phyloP scores from a whole-genome alignment of 2,329 filamentous ascomycete genomes.

The Phyllosticta citribraziliensis region DNA sequence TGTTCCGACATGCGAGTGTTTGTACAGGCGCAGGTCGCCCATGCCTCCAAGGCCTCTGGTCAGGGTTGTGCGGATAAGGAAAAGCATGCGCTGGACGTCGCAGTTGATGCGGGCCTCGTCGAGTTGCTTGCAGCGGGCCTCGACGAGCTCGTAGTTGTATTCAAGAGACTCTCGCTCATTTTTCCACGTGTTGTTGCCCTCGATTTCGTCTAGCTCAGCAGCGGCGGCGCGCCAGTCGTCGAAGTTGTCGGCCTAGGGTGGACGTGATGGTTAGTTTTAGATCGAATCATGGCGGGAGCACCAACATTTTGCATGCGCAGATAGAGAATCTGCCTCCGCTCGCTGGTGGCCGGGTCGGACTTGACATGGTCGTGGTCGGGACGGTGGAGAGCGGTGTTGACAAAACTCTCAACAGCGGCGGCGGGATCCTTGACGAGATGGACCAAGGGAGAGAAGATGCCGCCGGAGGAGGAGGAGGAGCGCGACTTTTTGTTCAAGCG shows the following conservation, averaged over 20 bases:
- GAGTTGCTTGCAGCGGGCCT: conserved; percentile 59
- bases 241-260: conserved; percentile 52
- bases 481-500: conserved; percentile 1
- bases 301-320: conserved; percentile 52
- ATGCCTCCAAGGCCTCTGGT: conserved; percentile 77
- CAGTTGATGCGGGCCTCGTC: conserved; percentile 62
- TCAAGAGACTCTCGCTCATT: conserved; percentile 53
- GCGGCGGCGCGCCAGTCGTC: conserved; percentile 69
- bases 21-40: conserved; percentile 73
- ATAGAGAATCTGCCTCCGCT: conserved; percentile 50
- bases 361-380: not conserved
- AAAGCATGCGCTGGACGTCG: conserved; percentile 68
- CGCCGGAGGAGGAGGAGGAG: conserved; percentile 12
- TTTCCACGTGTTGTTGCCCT: conserved; percentile 79
- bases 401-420: conserved; percentile 16
- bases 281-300: not conserved
- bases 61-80: conserved; percentile 68
- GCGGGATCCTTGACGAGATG: conserved; percentile 27
- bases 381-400: conserved; percentile 30
- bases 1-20: conserved; percentile 74
- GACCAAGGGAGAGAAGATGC: conserved; percentile 26
- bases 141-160: conserved; percentile 62
- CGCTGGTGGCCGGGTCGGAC: conserved; percentile 17
- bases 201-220: conserved; percentile 64
- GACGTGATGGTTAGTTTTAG: conserved; percentile 11